Evolutionary conservation across 2,329 filamentous ascomycete genomes (phyloP).

Genomic region (Claviceps digitariae): DNA sequence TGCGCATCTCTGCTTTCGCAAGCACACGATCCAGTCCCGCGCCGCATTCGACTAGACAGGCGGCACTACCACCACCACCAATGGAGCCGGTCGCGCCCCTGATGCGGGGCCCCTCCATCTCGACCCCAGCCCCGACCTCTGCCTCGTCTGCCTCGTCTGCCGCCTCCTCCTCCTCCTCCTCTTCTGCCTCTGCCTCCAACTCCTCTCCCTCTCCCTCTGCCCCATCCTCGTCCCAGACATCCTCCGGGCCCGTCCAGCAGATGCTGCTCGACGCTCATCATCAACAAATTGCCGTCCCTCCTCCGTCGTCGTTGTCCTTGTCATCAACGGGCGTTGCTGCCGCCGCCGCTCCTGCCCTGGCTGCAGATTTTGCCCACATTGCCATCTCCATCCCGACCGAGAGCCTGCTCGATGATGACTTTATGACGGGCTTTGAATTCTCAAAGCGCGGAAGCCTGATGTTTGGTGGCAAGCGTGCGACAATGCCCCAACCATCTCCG

Average conservation of each 20-base stretch:
- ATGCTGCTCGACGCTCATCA: background rate
- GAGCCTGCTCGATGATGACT: constrained; percentile 43
- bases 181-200: background rate
- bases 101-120: constrained; percentile 12
- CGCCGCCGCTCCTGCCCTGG: constrained; percentile 10
- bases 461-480: constrained; percentile 34
- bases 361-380: constrained; percentile 34
- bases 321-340: constrained; percentile 3
- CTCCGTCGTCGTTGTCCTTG: background rate
- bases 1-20: constrained; percentile 13
- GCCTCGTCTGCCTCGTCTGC: constrained; percentile 11
- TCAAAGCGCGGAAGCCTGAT: constrained; percentile 52
- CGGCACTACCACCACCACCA: constrained; percentile 6
- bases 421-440: constrained; percentile 42
- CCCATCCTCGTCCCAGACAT: background rate
- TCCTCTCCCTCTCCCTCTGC: background rate
- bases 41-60: constrained; percentile 6
- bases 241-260: background rate
- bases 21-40: constrained; percentile 6
- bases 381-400: constrained; percentile 43
- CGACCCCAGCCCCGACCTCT: constrained; percentile 9
- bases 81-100: constrained; percentile 10
- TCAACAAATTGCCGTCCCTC: background rate
- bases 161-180: background rate
- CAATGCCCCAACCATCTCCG: background rate